These are phyloP conservation scores for Schwanniomyces occidentalis DNA, from an alignment of 805 yeast genomes.

Conservation along the genomic window DNA sequence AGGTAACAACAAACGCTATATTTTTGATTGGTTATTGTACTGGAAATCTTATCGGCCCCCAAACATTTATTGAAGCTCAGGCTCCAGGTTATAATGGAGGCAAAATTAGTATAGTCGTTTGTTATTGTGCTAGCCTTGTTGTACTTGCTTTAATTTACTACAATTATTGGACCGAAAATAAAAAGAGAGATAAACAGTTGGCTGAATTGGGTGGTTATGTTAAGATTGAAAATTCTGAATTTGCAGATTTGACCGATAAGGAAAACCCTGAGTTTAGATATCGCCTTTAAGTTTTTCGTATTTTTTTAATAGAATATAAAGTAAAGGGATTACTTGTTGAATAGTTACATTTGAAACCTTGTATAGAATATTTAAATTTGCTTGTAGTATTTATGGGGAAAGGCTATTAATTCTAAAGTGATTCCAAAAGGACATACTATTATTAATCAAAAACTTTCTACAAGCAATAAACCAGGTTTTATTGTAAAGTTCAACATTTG, in stretches of 20 bases:
- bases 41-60: constrained; percentile 30
- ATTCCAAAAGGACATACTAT: no score
- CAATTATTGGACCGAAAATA: constrained; percentile 11
- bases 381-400: no score
- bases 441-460: no score
- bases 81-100: constrained; percentile 29
- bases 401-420: no score
- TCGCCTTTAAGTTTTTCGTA: neutral
- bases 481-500: no score
- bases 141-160: constrained; percentile 5
- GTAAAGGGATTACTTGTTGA: no score
- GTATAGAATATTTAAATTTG: no score
- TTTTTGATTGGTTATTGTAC: constrained; percentile 27
- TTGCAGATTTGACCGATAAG: constrained; percentile 53
- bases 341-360: no score
- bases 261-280: constrained; percentile 53
- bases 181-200: constrained; percentile 7
- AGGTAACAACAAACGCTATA: constrained; percentile 25
- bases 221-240: constrained; percentile 49
- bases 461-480: no score
- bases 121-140: constrained; percentile 4
- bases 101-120: constrained; percentile 12
- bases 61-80: constrained; percentile 21
- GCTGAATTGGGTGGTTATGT: constrained; percentile 23
- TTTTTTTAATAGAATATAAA: no score